Conservation (phyloP, 2,329 filamentous ascomycete species). For the Microsporum ferrugineum region DNA sequence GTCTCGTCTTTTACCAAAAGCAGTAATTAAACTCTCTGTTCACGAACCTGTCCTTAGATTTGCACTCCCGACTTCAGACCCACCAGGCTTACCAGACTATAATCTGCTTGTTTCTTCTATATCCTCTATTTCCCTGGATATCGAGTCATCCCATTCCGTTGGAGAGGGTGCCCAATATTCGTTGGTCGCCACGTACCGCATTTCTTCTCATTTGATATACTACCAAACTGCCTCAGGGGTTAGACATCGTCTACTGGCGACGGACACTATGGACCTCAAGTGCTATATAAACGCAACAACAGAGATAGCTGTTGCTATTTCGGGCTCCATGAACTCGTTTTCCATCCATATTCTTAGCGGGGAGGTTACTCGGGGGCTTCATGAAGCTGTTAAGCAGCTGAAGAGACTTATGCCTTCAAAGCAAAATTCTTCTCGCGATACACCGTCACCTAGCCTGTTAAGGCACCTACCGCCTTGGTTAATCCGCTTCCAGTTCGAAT, state of each 20-base stretch:
- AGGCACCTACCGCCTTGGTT: slow-evolving; percentile 76
- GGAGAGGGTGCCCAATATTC: slow-evolving; percentile 79
- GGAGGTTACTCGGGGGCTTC: slow-evolving; percentile 84
- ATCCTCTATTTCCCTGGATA: slow-evolving; percentile 82
- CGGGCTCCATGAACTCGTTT: slow-evolving; percentile 72
- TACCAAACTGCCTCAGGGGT: slow-evolving; percentile 79
- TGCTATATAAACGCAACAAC: slow-evolving; percentile 73
- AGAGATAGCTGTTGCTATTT: slow-evolving; percentile 69
- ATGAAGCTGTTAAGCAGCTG: slow-evolving; percentile 79
- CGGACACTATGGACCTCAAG: slow-evolving; percentile 79
- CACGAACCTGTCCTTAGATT: slow-evolving; percentile 93
- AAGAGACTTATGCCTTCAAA: not conserved
- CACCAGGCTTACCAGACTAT: slow-evolving; percentile 59
- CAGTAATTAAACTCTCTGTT: slow-evolving; percentile 87
- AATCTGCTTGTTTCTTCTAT: slow-evolving; percentile 92
- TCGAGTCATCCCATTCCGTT: slow-evolving; percentile 88
- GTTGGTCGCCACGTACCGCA: slow-evolving; percentile 64
- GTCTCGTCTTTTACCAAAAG: slow-evolving; percentile 83
- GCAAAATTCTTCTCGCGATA: slow-evolving; percentile 45
- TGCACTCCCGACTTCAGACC: slow-evolving; percentile 65
- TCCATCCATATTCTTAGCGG: slow-evolving; percentile 80
- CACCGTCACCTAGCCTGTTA: slow-evolving; percentile 55
- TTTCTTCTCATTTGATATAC: slow-evolving; percentile 81
- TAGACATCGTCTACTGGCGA: slow-evolving; percentile 76
- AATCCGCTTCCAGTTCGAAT: slow-evolving; percentile 69